These are phyloP conservation scores for Suillus hirtellus DNA, from an alignment of 768 basidiomycete species.

Conservation along the genomic window DNA sequence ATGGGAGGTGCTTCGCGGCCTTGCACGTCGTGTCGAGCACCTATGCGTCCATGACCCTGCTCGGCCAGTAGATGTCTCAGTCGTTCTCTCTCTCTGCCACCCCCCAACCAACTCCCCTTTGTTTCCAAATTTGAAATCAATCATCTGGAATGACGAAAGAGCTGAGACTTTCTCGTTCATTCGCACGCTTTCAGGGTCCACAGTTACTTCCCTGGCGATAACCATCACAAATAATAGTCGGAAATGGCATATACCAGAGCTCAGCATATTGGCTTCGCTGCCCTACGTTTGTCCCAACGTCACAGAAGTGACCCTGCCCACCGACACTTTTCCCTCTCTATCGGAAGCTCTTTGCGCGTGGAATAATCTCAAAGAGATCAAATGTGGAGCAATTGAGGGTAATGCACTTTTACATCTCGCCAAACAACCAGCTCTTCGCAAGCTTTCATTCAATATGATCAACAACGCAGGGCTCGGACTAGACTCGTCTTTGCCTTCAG, in stretches of 20 bases:
- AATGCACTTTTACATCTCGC: conserved; percentile 8
- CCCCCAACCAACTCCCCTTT: conserved; percentile 7
- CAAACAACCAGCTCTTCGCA: neutral
- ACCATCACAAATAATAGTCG: neutral
- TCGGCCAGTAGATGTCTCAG: conserved; percentile 4
- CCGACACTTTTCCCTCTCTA: neutral
- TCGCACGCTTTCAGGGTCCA: conserved; percentile 9
- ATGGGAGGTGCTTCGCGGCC: conserved; percentile 6
- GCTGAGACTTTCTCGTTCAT: conserved; percentile 10
- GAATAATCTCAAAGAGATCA: conserved; percentile 2
- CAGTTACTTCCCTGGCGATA: conserved; percentile 6
- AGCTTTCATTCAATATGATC: conserved; percentile 1
- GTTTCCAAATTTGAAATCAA: conserved; percentile 6
- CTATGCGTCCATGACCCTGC: neutral
- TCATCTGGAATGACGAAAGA: conserved; percentile 7
- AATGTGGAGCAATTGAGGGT: conserved; percentile 4
- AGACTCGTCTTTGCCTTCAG: neutral
- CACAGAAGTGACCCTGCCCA: conserved; percentile 2
- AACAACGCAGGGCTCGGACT: neutral
- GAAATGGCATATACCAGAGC: conserved; percentile 3
- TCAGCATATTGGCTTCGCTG: conserved; percentile 8
- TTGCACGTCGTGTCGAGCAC: conserved; percentile 6
- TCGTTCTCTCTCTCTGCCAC: conserved; percentile 5
- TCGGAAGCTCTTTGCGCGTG: conserved; percentile 11
- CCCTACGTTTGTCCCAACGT: conserved; percentile 8